These are phyloP conservation scores for Trichoderma aggressivum DNA, from an alignment of 2,329 filamentous ascomycete species.

Conservation along the genomic window DNA sequence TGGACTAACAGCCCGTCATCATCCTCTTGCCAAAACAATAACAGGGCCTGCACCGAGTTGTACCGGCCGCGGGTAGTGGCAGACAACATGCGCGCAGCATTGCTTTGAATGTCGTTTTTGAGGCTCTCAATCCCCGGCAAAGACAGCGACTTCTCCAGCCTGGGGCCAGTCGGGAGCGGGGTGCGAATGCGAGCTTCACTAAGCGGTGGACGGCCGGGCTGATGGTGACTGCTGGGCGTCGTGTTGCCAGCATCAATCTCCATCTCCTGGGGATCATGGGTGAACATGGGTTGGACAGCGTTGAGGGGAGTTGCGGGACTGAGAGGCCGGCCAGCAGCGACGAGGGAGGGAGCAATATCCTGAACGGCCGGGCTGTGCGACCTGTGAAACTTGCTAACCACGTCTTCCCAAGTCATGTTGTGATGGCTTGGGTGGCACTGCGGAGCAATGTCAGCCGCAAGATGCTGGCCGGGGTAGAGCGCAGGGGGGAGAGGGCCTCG, in stretches of 20 bases:
- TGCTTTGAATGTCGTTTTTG: constrained; percentile 51
- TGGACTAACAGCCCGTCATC: constrained; percentile 41
- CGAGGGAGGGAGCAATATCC: constrained; percentile 44
- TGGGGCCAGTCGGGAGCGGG: constrained; percentile 54
- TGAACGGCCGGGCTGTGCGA: constrained; percentile 50
- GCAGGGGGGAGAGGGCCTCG: background rate
- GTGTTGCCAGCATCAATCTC: constrained; percentile 45
- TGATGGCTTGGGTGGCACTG: constrained; percentile 60
- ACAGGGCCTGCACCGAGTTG: constrained; percentile 48
- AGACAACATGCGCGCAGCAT: constrained; percentile 48
- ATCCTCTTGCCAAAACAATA: constrained; percentile 57
- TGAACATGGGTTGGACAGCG: constrained; percentile 38
- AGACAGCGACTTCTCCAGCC: constrained; percentile 49
- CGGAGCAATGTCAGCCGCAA: background rate
- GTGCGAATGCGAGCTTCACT: constrained; percentile 53
- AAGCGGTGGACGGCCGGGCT: constrained; percentile 37
- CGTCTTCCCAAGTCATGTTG: constrained; percentile 59
- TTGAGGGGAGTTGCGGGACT: constrained; percentile 43
- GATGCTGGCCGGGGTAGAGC: background rate
- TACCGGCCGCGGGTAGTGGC: constrained; percentile 52
- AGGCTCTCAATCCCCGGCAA: constrained; percentile 50
- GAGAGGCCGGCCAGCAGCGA: constrained; percentile 41
- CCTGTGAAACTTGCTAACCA: constrained; percentile 51
- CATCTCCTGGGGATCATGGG: constrained; percentile 52
- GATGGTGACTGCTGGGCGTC: constrained; percentile 31